Base-by-base conservation (phyloP, 202 grass and related monocot genomes). In the Setaria viridis region DNA sequence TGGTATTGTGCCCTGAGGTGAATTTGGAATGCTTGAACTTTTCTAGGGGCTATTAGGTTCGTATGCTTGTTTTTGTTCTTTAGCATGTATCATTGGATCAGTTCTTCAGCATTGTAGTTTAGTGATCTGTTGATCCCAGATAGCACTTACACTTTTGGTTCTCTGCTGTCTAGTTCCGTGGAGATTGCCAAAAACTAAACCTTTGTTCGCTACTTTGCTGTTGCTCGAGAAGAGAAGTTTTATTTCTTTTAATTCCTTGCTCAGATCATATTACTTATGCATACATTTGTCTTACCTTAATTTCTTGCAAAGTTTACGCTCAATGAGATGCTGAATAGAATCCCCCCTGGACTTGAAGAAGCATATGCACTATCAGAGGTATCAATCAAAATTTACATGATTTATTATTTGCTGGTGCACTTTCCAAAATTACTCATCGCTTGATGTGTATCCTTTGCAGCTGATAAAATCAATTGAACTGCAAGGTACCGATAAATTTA, bases 341-440 rank as follows among this genome's bases (percentile, higher is more conserved):
- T 51, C 6, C 83, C 88, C 50, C 77, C 73, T 48, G 88, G 76
- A 91, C 20, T 89, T 19, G 80, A 80, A 63, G 83, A 88, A 91
- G 70, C 11, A 32, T 3, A 56, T 81, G 50, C 80, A 86, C 77
- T 93, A 81, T 63, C 57, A 10, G 42, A 91, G 86, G 83, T 88
- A 88, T 43, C 41, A 67, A 41, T 73, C 59, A 3, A 80, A 51
- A 25, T 45, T 82, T 82, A 11, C 32, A n/a, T 46, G 14, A 32
- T 33, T 21, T 80, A 60, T 30, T 65, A 45, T 83, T 83, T 21
- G 4, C 17, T 57, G 45, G 10, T 64, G 53, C 63, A 74, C 29
- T 80, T 73, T 48, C 1, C 84, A 59, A 66, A 80, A 50, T 84
- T 48, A 88, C 32, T 60, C 69, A 37, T 84, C 68, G 68, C 69